Evolutionary conservation across 2,329 filamentous ascomycete genomes (phyloP), one percentile per base, ranked within the genome.

Genomic region (Arthrobotrys conoides): DNA sequence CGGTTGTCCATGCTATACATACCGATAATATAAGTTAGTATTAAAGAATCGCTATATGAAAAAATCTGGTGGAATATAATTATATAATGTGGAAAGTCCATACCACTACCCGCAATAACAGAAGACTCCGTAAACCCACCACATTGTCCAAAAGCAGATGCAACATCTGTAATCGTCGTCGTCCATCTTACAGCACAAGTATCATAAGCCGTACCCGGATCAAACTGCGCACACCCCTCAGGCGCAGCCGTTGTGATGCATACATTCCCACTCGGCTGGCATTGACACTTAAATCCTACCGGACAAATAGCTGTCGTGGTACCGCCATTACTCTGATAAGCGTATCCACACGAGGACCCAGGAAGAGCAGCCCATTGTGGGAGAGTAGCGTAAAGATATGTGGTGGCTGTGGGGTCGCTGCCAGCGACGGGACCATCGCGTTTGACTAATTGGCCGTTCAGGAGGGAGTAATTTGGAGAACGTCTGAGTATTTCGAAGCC

Each of bases 61-160:
- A n/a, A n/a, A n/a, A n/a, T n/a, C n/a, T n/a, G n/a, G n/a, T n/a
- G n/a, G n/a, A n/a, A n/a, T n/a, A n/a, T n/a, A n/a, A n/a, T n/a
- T 8, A 36, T 36, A 36, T 8, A 5, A 8, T 9, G n/a, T 30
- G 14, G n/a, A n/a, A n/a, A n/a, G n/a, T 48, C 44, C 70, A 59
- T 41, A 75, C 71, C 71, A 48, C 71, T 75, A 18, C 72, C 72
- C 3, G 72, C 72, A 24, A 70, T 59, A 38, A 70, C 72, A 6
- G 71, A 68, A 18, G 71, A 61, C 14, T 75, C 71, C 24, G 65
- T 70, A 48, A 70, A 70, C n/a, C 72, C 72, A 20, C 72, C 72
- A 27, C 72, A 76, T 33, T 76, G 72, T 4, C 72, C 72, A 14
- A 65, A 76, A 0, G 72, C 72, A 33, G 72, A 76, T 20, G 72